Percentiles rank a stretch among this genome's conserved stretches.
phyloP scores from a whole-genome alignment of 345 rosid genomes.

The Geranium brycei region DNA sequence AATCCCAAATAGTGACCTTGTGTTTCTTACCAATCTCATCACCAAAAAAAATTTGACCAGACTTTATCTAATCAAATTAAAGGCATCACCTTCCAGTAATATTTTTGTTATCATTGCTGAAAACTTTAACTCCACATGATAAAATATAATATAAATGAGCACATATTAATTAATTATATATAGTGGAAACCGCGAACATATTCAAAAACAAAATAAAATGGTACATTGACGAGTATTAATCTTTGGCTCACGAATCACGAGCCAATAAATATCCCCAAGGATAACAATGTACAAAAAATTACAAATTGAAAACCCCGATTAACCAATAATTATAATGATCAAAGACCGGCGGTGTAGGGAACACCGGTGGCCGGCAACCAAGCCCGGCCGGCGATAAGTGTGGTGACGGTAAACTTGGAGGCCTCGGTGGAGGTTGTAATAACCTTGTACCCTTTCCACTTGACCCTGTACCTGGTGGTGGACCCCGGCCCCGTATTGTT shows the following conservation, averaged over 20 bases:
- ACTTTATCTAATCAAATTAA: too few relatives aligned
- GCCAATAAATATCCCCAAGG: neutral
- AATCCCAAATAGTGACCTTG: too few relatives aligned
- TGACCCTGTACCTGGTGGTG: conserved; percentile 38
- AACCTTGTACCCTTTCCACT: conserved; percentile 58
- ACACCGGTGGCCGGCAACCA: conserved; percentile 55
- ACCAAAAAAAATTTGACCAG: too few relatives aligned
- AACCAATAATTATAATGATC: conserved; percentile 4
- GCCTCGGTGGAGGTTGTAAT: conserved; percentile 33
- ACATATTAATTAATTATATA: too few relatives aligned
- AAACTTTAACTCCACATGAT: too few relatives aligned
- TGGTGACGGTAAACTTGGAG: conserved; percentile 37
- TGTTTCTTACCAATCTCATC: too few relatives aligned
- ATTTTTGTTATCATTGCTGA: too few relatives aligned
- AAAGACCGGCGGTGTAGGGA: conserved; percentile 53
- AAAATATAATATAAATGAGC: too few relatives aligned
- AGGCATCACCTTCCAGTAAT: too few relatives aligned
- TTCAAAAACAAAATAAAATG: too few relatives aligned
- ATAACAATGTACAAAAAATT: neutral
- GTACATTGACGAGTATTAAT: too few relatives aligned
- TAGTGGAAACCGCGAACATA: too few relatives aligned
- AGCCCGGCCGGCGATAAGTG: conserved; percentile 32
- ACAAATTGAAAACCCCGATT: neutral
- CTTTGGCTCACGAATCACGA: neutral
- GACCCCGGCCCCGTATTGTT: conserved; percentile 59